phyloP scores from a whole-genome alignment of 768 basidiomycete species.

The Tulasnella sp. region DNA sequence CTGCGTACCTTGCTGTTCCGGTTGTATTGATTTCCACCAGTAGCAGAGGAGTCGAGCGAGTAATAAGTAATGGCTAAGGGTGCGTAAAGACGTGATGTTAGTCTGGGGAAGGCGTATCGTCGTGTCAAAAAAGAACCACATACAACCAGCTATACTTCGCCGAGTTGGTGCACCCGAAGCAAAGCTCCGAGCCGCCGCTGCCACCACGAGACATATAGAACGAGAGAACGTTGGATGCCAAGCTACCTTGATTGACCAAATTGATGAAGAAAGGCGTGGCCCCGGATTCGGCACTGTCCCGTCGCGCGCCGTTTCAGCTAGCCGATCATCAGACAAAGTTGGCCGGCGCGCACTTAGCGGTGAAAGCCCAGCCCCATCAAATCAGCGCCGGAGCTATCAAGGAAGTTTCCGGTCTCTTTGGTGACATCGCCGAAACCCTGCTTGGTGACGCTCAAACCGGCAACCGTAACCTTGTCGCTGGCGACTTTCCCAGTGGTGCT shows the following conservation, averaged over 20 bases:
- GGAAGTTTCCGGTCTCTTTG: conserved; percentile 36
- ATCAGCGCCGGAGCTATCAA: conserved; percentile 34
- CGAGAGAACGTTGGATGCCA: conserved; percentile 31
- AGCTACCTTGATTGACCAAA: conserved; percentile 30
- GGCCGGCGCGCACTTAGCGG: conserved; percentile 13
- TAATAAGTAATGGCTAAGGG: conserved; percentile 35
- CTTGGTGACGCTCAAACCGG: conserved; percentile 41
- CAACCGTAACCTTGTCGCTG: conserved; percentile 48
- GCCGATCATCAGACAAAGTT: not conserved
- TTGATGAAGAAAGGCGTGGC: conserved; percentile 33
- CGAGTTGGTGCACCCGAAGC: conserved; percentile 39
- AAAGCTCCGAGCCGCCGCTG: conserved; percentile 35
- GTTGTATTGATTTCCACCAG: conserved; percentile 3
- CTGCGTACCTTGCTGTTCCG: conserved; percentile 17
- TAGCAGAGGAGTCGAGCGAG: conserved; percentile 29
- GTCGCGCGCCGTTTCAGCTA: not conserved
- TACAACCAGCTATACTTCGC: conserved; percentile 35
- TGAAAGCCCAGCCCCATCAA: conserved; percentile 16
- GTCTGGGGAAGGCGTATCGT: not conserved
- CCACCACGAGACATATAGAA: conserved; percentile 33
- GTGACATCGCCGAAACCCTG: conserved; percentile 49
- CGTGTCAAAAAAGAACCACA: not conserved
- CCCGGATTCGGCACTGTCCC: conserved; percentile 4
- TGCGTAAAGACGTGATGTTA: not conserved
- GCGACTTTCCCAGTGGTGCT: conserved; percentile 8